phyloP scores from a whole-genome alignment of 1,284 basidiomycete species.

The Marasmius oreades region DNA sequence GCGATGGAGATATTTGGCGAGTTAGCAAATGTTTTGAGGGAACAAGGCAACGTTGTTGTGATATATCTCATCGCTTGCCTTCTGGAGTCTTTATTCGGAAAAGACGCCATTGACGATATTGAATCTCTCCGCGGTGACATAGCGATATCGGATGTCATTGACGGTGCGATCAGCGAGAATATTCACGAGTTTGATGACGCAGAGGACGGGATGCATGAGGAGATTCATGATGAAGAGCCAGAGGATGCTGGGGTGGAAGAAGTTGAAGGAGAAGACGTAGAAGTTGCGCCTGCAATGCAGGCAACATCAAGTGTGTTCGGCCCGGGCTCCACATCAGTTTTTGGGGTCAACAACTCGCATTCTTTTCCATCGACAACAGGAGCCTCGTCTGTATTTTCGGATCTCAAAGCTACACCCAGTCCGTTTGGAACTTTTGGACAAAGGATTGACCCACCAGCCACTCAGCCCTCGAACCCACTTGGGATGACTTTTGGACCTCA shows the following conservation, averaged over 20 bases:
- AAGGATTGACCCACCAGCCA: too few relatives aligned
- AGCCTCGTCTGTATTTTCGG: slow-evolving; percentile 13
- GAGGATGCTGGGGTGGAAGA: slow-evolving; percentile 5
- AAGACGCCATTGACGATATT: slow-evolving; percentile 71
- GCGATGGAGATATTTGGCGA: slow-evolving; percentile 68
- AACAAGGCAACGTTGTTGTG: slow-evolving; percentile 45
- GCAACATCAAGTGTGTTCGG: neutral
- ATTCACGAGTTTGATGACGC: slow-evolving; percentile 17
- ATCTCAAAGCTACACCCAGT: slow-evolving; percentile 12
- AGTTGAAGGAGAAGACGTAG: neutral
- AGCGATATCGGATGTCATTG: slow-evolving; percentile 71
- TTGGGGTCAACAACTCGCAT: slow-evolving; percentile 6
- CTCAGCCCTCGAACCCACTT: too few relatives aligned
- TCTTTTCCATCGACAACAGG: neutral
- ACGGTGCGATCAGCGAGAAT: slow-evolving; percentile 51
- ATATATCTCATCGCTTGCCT: slow-evolving; percentile 76
- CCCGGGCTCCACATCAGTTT: neutral
- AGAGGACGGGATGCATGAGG: neutral
- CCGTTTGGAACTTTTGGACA: slow-evolving; percentile 17
- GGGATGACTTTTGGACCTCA: too few relatives aligned
- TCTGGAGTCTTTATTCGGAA: slow-evolving; percentile 66
- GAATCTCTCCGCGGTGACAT: slow-evolving; percentile 66
- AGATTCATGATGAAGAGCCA: too few relatives aligned
- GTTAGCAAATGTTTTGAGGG: slow-evolving; percentile 50
- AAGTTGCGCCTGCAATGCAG: slow-evolving; percentile 2